Evolutionary conservation across 2,329 filamentous ascomycete species (phyloP), one percentile per base, ranked within the genome.

Genomic region (Alternaria hordeiaustralica): DNA sequence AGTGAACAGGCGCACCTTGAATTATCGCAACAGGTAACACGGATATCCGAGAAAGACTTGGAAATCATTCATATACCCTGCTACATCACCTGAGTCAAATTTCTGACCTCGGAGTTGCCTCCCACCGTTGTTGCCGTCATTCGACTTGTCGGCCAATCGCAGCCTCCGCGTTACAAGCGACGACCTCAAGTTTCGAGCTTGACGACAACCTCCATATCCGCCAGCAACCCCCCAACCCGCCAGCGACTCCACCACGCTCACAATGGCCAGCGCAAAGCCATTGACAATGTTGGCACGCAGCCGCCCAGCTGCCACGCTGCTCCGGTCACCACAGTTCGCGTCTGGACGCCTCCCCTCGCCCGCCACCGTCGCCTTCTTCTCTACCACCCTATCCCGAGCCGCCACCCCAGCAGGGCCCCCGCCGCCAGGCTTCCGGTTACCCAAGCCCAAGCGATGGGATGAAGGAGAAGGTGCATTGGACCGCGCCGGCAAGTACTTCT

Each of bases 401-500:
- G 87, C 87, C 75, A 84, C 92, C 51, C 93, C 93, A 68, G 86
- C 87, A 69, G 93, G 94, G 53, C 89, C 92, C 71, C 93, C 93
- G 71, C 92, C 93, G 61, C 84, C 89, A 71, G 89, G 90, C 69
- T 97, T 97, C 87, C 90, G 96, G 73, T 86, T 94, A 74, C 87
- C 89, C 75, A 87, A 85, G 67, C 90, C 87, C 55, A 87, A 89
- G 79, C 84, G 88, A 83, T 98, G 94, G 93, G 89, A 96, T 71
- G 88, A 96, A 81, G 86, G 87, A 67, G 93, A 97, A 80, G 89
- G 87, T 69, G 88, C 91, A 36, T 84, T 96, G 72, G 93, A 97
- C 83, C 91, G 90, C 81, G 87, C 93, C 68, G 94, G 92, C 73
- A 96, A 94, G 80, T 98, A 94, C 86, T 99, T 99, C 84, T 87